phyloP scores from a whole-genome alignment of 305 asterid genomes.

The Fraxinus floribunda region DNA sequence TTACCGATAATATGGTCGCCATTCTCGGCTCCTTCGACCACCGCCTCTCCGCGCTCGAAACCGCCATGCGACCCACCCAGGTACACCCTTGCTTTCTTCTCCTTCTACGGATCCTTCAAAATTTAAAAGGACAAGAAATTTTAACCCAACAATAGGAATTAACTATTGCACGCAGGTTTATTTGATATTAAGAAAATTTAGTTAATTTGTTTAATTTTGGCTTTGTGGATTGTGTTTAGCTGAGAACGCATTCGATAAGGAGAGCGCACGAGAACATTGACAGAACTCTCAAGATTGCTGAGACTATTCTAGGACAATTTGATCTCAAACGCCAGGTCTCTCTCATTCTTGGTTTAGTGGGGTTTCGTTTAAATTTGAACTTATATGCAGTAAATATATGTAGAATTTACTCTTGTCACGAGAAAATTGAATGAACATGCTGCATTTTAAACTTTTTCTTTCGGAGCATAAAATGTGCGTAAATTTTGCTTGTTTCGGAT shows the following conservation, averaged over 20 bases:
- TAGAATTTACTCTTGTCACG: neutral
- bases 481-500: neutral
- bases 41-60: slow-evolving; percentile 97
- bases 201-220: slow-evolving; percentile 7
- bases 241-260: slow-evolving; percentile 89
- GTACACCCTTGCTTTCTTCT: slow-evolving; percentile 29
- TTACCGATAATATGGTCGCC: slow-evolving; percentile 76
- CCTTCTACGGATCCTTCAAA: neutral
- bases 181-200: neutral
- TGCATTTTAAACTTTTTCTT: neutral
- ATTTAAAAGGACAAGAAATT: neutral
- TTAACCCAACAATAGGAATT: neutral
- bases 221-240: slow-evolving; percentile 32
- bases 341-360: neutral
- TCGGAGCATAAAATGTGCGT: neutral
- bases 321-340: slow-evolving; percentile 79
- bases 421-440: neutral
- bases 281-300: slow-evolving; percentile 76
- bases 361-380: no score
- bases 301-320: slow-evolving; percentile 61
- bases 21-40: slow-evolving; percentile 94
- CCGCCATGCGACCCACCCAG: slow-evolving; percentile 99
- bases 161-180: neutral
- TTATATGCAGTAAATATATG: neutral
- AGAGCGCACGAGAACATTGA: slow-evolving; percentile 93